Conservation (phyloP, 352 stramenopile species). For the Pythium rishiriense region DNA sequence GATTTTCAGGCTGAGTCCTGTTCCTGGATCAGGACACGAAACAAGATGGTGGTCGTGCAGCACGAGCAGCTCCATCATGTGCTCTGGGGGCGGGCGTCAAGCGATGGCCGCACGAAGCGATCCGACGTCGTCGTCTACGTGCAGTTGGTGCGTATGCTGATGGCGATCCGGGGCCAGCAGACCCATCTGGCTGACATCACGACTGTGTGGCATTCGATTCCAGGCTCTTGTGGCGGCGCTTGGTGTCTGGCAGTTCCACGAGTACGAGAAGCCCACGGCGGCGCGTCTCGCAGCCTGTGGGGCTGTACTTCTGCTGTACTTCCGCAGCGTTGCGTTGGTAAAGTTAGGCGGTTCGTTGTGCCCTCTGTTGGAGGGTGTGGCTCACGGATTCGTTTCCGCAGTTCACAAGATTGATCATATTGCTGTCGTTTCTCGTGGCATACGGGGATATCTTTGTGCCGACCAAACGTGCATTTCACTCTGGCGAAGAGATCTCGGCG, state of each 20-base stretch:
- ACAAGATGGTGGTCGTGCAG: conserved; percentile 62
- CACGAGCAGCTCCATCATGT: conserved; percentile 60
- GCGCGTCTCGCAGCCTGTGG: conserved; percentile 39
- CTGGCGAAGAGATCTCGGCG: conserved; percentile 3
- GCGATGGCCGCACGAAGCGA: conserved; percentile 40
- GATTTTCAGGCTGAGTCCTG: not conserved
- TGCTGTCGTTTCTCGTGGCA: conserved; percentile 50
- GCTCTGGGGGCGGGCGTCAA: conserved; percentile 53
- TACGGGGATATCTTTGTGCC: conserved; percentile 63
- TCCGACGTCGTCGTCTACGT: conserved; percentile 45
- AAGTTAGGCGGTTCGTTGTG: conserved; percentile 1
- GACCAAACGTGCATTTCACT: conserved; percentile 25
- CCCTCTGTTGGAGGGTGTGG: not conserved
- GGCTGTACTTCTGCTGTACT: conserved; percentile 49
- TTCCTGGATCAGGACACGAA: not conserved
- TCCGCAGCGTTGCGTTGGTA: conserved; percentile 62
- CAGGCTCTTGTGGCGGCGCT: conserved; percentile 43
- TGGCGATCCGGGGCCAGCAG: too few relatives aligned
- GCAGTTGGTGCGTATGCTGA: conserved; percentile 40
- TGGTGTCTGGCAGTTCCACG: conserved; percentile 31
- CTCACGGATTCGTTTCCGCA: too few relatives aligned
- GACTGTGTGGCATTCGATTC: too few relatives aligned
- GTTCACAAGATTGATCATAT: conserved; percentile 60
- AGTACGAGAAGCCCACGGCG: conserved; percentile 58
- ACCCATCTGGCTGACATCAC: too few relatives aligned